These are phyloP conservation scores for Naegleria lovaniensis DNA, from an alignment of 208 protist species.

Conservation along the genomic window DNA sequence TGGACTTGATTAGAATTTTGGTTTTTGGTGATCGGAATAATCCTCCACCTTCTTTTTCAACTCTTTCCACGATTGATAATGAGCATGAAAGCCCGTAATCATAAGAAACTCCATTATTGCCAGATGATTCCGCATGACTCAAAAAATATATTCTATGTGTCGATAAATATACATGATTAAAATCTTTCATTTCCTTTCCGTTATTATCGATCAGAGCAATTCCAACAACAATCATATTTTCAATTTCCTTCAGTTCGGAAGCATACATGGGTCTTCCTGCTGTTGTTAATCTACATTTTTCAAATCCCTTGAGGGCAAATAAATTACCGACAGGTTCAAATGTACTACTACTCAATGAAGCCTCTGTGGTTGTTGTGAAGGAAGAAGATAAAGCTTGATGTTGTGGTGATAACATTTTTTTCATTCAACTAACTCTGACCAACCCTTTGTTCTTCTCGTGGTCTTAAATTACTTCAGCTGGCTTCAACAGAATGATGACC, in stretches of 20 bases:
- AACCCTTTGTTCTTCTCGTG: no score
- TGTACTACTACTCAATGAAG: no score
- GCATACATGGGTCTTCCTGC: not conserved
- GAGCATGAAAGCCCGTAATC: not conserved
- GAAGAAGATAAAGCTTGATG: no score
- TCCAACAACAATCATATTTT: not conserved
- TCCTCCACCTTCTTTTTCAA: not conserved
- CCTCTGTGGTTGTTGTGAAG: no score
- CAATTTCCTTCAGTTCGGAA: not conserved
- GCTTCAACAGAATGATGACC: no score
- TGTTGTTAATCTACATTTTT: not conserved
- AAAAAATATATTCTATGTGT: not conserved
- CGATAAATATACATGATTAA: not conserved
- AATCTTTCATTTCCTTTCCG: not conserved
- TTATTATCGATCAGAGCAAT: not conserved
- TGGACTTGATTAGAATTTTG: not conserved
- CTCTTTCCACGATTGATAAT: not conserved
- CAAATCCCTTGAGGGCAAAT: not conserved
- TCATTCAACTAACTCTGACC: no score
- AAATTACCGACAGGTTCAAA: no score
- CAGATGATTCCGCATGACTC: not conserved
- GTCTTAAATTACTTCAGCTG: no score
- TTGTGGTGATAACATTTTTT: no score
- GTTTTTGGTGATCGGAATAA: not conserved
- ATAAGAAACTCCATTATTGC: not conserved